These are phyloP conservation scores for Diaporthe longicolla DNA, from an alignment of 2,329 filamentous ascomycete genomes.

Conservation along the genomic window DNA sequence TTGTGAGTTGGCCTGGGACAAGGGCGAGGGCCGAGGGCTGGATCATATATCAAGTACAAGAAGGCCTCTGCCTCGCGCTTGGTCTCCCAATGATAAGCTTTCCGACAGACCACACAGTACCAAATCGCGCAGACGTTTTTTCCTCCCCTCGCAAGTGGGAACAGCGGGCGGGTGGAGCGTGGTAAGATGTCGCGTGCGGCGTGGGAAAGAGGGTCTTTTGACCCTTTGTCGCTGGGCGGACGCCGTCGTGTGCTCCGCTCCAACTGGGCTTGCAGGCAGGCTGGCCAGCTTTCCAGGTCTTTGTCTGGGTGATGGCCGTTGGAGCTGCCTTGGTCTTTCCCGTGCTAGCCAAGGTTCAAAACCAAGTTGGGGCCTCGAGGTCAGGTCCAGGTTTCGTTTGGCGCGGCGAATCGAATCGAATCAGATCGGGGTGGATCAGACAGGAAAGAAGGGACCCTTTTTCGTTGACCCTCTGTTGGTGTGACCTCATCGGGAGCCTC, in stretches of 20 bases:
- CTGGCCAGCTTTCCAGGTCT: slow-evolving; percentile 18
- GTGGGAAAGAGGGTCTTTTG: slow-evolving; percentile 13
- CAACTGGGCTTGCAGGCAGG: neutral
- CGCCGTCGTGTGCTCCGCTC: slow-evolving; percentile 35
- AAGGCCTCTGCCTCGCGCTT: slow-evolving; percentile 20
- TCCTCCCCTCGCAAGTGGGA: neutral
- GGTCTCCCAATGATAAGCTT: slow-evolving; percentile 30
- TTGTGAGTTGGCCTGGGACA: neutral
- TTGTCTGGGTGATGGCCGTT: slow-evolving; percentile 20
- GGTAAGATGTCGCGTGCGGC: slow-evolving; percentile 29
- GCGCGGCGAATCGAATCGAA: slow-evolving; percentile 24
- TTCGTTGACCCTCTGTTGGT: slow-evolving; percentile 5
- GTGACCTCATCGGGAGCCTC: slow-evolving; percentile 32
- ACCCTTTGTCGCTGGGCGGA: slow-evolving; percentile 24
- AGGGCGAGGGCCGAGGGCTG: slow-evolving; percentile 36
- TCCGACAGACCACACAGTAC: slow-evolving; percentile 25
- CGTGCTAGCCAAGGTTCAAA: slow-evolving; percentile 8
- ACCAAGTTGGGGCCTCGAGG: slow-evolving; percentile 1
- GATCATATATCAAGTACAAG: slow-evolving; percentile 14
- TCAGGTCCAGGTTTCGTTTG: slow-evolving; percentile 17
- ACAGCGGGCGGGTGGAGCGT: slow-evolving; percentile 34
- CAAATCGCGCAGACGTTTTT: neutral
- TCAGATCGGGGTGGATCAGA: slow-evolving; percentile 27
- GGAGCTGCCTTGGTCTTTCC: slow-evolving; percentile 21
- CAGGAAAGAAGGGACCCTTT: slow-evolving; percentile 16